Percentiles rank a stretch among this genome's conserved stretches.
Conservation (phyloP, 2,329 filamentous ascomycete species). For the Aspergillus fischeri region DNA sequence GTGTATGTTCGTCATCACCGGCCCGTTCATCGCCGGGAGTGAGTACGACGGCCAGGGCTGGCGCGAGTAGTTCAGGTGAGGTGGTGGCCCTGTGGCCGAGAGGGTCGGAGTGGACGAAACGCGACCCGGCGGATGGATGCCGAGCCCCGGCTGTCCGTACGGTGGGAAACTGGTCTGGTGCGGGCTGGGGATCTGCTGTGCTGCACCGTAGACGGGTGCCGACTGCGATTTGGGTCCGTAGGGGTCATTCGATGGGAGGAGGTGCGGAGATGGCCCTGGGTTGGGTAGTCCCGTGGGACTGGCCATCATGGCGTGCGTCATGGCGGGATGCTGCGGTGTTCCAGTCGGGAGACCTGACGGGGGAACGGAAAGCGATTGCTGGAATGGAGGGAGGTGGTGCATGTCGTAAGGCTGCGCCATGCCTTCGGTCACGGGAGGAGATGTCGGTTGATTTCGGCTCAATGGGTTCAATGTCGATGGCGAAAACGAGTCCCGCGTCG, state of each 20-base stretch:
- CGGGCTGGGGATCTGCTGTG: slow-evolving; percentile 47
- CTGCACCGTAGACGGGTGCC: slow-evolving; percentile 40
- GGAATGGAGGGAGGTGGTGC: slow-evolving; percentile 59
- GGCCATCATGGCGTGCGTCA: slow-evolving; percentile 44
- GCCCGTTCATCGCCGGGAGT: slow-evolving; percentile 59
- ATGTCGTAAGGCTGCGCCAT: slow-evolving; percentile 67
- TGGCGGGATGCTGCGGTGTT: slow-evolving; percentile 41
- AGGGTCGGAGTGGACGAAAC: slow-evolving; percentile 37
- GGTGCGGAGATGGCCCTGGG: slow-evolving; percentile 46
- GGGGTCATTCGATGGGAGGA: slow-evolving; percentile 56
- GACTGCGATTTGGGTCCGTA: slow-evolving; percentile 50
- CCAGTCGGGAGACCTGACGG: slow-evolving; percentile 38
- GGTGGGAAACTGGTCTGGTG: slow-evolving; percentile 43
- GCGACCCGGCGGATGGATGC: slow-evolving; percentile 41
- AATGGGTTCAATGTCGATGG: slow-evolving; percentile 50
- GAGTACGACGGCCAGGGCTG: slow-evolving; percentile 51
- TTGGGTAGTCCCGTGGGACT: slow-evolving; percentile 39
- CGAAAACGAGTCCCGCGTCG: slow-evolving; percentile 53
- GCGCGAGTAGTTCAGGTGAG: slow-evolving; percentile 35
- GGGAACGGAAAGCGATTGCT: slow-evolving; percentile 54
- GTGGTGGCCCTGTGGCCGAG: slow-evolving; percentile 19
- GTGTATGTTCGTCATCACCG: slow-evolving; percentile 74
- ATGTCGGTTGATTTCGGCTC: slow-evolving; percentile 51
- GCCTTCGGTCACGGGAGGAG: slow-evolving; percentile 58
- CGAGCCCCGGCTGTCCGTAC: slow-evolving; percentile 38